Evolutionary conservation across 1,284 basidiomycete genomes (phyloP).

Genomic region (Cryptococcus wingfieldii): DNA sequence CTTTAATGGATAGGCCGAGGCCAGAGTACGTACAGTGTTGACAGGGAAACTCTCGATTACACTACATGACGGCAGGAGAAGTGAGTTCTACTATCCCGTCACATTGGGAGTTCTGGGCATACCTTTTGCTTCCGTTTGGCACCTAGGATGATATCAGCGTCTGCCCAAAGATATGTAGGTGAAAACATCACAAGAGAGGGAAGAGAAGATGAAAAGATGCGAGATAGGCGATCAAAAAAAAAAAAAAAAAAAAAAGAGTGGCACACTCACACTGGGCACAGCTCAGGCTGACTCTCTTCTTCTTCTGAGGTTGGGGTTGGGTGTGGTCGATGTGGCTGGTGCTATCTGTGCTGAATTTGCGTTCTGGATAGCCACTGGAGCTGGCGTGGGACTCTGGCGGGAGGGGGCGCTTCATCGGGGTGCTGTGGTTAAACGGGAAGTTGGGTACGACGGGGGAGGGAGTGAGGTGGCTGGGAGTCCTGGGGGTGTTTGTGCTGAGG

Average conservation of each 20-base stretch:
- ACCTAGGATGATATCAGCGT: constrained; percentile 21
- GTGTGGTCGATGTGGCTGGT: constrained; percentile 3
- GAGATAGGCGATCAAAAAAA: not conserved
- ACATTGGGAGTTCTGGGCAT: not conserved
- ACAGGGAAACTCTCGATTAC: constrained; percentile 49
- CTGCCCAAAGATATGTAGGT: not conserved
- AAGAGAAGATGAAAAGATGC: not conserved
- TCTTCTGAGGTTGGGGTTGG: constrained; percentile 28
- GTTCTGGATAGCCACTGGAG: constrained; percentile 13
- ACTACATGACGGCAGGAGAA: constrained; percentile 20
- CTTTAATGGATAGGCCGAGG: not conserved
- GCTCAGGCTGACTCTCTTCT: constrained; percentile 48
- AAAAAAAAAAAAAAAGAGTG: not conserved
- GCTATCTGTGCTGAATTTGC: constrained; percentile 18
- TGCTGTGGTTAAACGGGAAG: constrained; percentile 7
- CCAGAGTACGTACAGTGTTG: constrained; percentile 42
- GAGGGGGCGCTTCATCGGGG: constrained; percentile 18
- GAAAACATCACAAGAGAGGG: not conserved
- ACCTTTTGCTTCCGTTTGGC: constrained; percentile 49
- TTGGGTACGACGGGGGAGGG: constrained; percentile 17
- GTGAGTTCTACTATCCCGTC: not conserved
- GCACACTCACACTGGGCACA: constrained; percentile 47
- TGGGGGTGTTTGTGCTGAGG: constrained; percentile 19
- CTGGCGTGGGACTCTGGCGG: constrained; percentile 9
- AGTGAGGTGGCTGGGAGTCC: constrained; percentile 20